Conservation (phyloP, 345 rosid genomes). For the Pelargonium nanum region DNA sequence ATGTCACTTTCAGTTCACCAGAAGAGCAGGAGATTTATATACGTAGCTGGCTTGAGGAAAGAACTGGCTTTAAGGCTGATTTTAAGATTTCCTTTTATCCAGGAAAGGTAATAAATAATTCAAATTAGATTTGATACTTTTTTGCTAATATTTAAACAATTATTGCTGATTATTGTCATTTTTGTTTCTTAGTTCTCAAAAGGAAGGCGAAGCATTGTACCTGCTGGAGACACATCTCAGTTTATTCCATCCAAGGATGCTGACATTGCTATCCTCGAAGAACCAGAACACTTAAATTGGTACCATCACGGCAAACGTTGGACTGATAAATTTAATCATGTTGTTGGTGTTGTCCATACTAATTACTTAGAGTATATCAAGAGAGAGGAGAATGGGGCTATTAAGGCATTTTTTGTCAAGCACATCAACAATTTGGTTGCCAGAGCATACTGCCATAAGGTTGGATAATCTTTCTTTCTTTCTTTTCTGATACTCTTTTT, state of each 20-base stretch:
- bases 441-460: conserved; percentile 91
- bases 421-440: conserved; percentile 87
- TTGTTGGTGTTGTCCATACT: conserved; percentile 93
- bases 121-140: background rate
- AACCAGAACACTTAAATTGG: conserved; percentile 97
- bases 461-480: conserved; percentile 10
- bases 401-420: conserved; percentile 88
- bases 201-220: conserved; percentile 87
- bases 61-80: conserved; percentile 79
- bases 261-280: conserved; percentile 89
- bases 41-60: conserved; percentile 91
- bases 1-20: conserved; percentile 77
- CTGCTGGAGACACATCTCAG: conserved; percentile 90
- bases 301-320: conserved; percentile 94
- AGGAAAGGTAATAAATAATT: conserved; percentile 57
- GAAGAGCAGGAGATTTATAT: conserved; percentile 93
- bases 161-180: conserved; percentile 2
- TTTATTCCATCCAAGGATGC: conserved; percentile 84
- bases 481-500: background rate
- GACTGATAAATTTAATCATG: conserved; percentile 95
- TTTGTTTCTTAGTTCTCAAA: conserved; percentile 56
- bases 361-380: conserved; percentile 97
- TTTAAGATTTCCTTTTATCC: conserved; percentile 95
- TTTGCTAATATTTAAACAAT: background rate
- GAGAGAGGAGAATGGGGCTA: conserved; percentile 88